Evolutionary conservation across 1,284 basidiomycete genomes (phyloP), one percentile per base, ranked within the genome.

Genomic region (Cryptococcus sp.): DNA sequence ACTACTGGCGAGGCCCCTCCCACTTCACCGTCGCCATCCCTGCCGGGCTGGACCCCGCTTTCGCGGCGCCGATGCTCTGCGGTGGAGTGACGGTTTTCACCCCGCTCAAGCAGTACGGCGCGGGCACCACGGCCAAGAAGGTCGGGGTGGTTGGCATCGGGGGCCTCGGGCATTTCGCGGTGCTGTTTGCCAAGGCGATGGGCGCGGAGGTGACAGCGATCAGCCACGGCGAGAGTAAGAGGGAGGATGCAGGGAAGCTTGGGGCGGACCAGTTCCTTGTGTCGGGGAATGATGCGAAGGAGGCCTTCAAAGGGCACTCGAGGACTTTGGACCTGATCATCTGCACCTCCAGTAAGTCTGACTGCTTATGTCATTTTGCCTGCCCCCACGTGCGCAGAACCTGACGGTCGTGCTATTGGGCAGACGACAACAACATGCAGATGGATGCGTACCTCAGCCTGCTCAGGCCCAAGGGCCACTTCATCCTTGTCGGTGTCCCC

Each of bases 1-100:
- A 63, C 44, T 68, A 72, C 64, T 69, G 66, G 64, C 42, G 85
- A 40, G 84, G 82, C 0, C 82, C 86, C 59, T 79, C 85, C 63
- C 82, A 80, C 53, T 87, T 85, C 66, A 84, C 85, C 47, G 85
- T 87, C 75, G 80, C 81, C 13, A 81, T 89, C 48, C 86, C 87
- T 0, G 80, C 85, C 4, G 78, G 66, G 12, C 72, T 88, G 50
- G 75, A 80, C 44, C 79, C 81, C 4, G 81, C 81, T 52, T 71
- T 82, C 55, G 84, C 80, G 1, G 78, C 79, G 16, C 77, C 77
- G 20, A 68, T 73, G 80, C 69, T 84, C 24, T 87, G 85, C 64
- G 85, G 79, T 7, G 85, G 85, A 40, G 71, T 87, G 23, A 87
- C 85, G 2, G 81, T 84, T 38, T 86, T 79, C 76, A 84, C 82